Evolutionary conservation across 1,284 basidiomycete species (phyloP).

Genomic region (Kwoniella shivajii): DNA sequence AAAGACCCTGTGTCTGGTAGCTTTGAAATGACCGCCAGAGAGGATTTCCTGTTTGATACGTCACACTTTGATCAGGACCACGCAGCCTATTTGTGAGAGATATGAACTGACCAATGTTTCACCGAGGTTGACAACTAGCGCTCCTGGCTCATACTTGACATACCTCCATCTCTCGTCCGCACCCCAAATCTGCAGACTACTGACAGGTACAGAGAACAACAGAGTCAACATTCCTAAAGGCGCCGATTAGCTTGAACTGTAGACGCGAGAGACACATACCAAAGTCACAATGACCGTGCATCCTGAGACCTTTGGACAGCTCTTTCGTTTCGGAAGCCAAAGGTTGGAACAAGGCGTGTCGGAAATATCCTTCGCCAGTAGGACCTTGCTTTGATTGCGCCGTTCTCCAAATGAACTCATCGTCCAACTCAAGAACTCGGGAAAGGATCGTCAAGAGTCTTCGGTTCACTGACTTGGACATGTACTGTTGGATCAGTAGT

Average conservation of each 20-base stretch:
- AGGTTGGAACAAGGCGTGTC: constrained; percentile 15
- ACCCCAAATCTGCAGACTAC: constrained; percentile 13
- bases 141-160: constrained; percentile 15
- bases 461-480: constrained; percentile 26
- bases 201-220: constrained; percentile 17
- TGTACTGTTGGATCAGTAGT: too few species aligned
- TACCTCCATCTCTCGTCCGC: constrained; percentile 15
- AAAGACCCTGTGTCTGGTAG: constrained; percentile 55
- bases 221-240: constrained; percentile 16
- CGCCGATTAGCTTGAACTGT: background rate
- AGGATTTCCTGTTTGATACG: too few species aligned
- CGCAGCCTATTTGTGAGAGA: too few species aligned
- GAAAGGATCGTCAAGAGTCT: constrained; percentile 53
- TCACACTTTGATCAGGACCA: too few species aligned
- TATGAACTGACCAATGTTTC: constrained; percentile 20
- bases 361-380: constrained; percentile 19
- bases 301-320: constrained; percentile 5
- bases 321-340: background rate
- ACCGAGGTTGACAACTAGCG: constrained; percentile 16
- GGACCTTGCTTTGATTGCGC: constrained; percentile 22
- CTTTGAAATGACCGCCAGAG: constrained; percentile 47
- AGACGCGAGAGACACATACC: background rate
- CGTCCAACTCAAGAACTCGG: constrained; percentile 52
- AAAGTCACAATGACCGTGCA: constrained; percentile 8
- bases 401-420: constrained; percentile 53